Conservation (phyloP, 2,329 filamentous ascomycete genomes). For the Neophaeococcomyces aloes region DNA sequence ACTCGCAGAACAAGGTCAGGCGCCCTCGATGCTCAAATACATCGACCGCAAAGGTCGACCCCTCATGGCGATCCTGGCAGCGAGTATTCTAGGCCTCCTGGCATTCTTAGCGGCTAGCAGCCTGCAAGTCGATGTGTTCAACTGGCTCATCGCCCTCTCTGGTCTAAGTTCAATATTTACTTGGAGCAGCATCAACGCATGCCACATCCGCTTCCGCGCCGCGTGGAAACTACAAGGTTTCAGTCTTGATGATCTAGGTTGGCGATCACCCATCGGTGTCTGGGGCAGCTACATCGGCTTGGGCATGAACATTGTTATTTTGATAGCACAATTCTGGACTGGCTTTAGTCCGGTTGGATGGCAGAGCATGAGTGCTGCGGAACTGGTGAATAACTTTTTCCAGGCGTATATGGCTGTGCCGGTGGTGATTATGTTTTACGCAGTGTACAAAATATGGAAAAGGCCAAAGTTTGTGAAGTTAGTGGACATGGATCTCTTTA, state of each 20-base stretch:
- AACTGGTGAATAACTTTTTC: conserved; percentile 23
- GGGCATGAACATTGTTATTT: conserved; percentile 42
- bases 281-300: conserved; percentile 54
- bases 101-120: conserved; percentile 61
- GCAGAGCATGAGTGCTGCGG: conserved; percentile 18
- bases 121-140: conserved; percentile 45
- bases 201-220: conserved; percentile 56
- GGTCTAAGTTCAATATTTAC: conserved; percentile 65
- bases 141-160: conserved; percentile 69
- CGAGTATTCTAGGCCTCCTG: conserved; percentile 60
- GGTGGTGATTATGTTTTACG: conserved; percentile 42
- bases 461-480: conserved; percentile 57
- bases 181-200: conserved; percentile 57
- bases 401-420: conserved; percentile 25
- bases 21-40: conserved; percentile 65
- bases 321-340: conserved; percentile 42
- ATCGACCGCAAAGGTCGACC: conserved; percentile 75
- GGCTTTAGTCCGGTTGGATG: conserved; percentile 23
- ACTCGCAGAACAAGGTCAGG: conserved; percentile 77
- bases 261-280: conserved; percentile 50
- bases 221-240: conserved; percentile 51
- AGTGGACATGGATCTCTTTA: conserved; percentile 74
- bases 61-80: conserved; percentile 58
- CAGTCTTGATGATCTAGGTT: conserved; percentile 53
- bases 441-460: conserved; percentile 65